Percentiles rank a stretch among this genome's conserved stretches.
Evolutionary conservation across 1,139 yeast species (phyloP).

Genomic region (Suhomyces panamericanus): DNA sequence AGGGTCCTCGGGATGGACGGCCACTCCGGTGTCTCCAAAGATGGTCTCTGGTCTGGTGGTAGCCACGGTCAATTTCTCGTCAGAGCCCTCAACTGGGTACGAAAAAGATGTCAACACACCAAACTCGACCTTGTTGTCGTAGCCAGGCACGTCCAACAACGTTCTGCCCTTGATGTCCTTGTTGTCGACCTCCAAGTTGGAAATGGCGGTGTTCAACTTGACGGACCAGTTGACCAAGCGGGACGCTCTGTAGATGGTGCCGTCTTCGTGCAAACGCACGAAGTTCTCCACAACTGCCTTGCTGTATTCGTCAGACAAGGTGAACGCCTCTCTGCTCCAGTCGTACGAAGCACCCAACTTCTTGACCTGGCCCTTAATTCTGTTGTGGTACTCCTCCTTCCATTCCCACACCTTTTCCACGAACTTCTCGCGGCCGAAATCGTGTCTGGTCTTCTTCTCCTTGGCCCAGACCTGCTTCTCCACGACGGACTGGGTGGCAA

Average conservation of each 20-base stretch:
- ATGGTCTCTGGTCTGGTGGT: slow-evolving; percentile 99
- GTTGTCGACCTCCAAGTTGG: slow-evolving; percentile 94
- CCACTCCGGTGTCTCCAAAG: slow-evolving; percentile 97
- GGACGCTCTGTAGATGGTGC: slow-evolving; percentile 90
- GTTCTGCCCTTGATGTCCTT: slow-evolving; percentile 86
- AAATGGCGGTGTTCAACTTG: slow-evolving; percentile 88
- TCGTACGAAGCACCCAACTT: slow-evolving; percentile 95
- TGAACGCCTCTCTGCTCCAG: slow-evolving; percentile 93
- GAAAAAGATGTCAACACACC: slow-evolving; percentile 96
- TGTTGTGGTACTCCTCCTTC: slow-evolving; percentile 90
- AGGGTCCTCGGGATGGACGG: slow-evolving; percentile 93
- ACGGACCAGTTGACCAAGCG: slow-evolving; percentile 97
- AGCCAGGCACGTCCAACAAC: slow-evolving; percentile 80
- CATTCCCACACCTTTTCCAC: slow-evolving; percentile 94
- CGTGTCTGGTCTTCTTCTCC: slow-evolving; percentile 90
- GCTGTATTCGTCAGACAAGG: slow-evolving; percentile 76
- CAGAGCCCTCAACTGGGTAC: slow-evolving; percentile 84
- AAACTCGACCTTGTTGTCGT: slow-evolving; percentile 86
- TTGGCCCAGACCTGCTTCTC: slow-evolving; percentile 93
- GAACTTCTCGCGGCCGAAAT: slow-evolving; percentile 89
- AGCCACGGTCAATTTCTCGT: slow-evolving; percentile 87
- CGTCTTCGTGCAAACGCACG: slow-evolving; percentile 88
- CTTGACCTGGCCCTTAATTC: slow-evolving; percentile 81
- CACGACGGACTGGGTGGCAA: slow-evolving; percentile 97
- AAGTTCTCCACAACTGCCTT: slow-evolving; percentile 90